Percentiles rank a stretch among this genome's conserved stretches.
phyloP scores from a whole-genome alignment of 345 rosid species.

The Populus ilicifolia region DNA sequence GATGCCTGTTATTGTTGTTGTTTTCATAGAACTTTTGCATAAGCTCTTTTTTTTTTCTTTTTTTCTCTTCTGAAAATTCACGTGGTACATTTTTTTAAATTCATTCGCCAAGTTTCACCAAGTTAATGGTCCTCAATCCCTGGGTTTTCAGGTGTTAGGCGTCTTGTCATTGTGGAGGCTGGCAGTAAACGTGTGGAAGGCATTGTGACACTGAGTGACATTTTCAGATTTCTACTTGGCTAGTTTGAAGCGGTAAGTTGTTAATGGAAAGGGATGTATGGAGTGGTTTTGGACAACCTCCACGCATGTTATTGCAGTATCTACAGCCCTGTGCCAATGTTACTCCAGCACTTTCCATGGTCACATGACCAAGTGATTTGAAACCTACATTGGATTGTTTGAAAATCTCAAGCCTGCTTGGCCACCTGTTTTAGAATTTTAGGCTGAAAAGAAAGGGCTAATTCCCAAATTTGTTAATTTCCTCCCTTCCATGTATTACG shows the following conservation, averaged over 20 bases:
- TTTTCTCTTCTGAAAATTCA: not conserved
- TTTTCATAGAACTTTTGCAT: too few relatives aligned
- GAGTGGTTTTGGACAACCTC: conserved; percentile 1
- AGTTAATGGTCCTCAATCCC: not conserved
- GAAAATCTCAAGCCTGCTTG: conserved; percentile 18
- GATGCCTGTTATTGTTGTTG: not conserved
- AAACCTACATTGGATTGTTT: conserved; percentile 23
- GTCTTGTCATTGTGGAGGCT: conserved; percentile 31
- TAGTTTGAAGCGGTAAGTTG: conserved; percentile 20
- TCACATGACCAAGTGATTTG: conserved; percentile 7
- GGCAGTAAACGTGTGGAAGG: conserved; percentile 36
- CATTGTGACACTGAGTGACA: conserved; percentile 27
- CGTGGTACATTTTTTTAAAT: too few relatives aligned
- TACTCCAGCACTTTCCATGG: conserved; percentile 4
- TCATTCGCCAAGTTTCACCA: too few relatives aligned
- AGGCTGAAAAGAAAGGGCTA: conserved; percentile 30
- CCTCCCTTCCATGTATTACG: conserved; percentile 10
- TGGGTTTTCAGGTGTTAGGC: conserved; percentile 31
- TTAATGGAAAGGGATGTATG: conserved; percentile 13
- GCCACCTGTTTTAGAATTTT: conserved; percentile 33
- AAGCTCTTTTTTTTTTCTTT: too few relatives aligned
- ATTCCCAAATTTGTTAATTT: conserved; percentile 25
- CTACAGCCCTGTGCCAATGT: conserved; percentile 8
- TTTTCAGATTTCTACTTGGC: conserved; percentile 31
- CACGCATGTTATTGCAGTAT: conserved; percentile 18